Base-by-base conservation (phyloP, 345 rosid species). In the Cardamine chenopodiifolia region DNA sequence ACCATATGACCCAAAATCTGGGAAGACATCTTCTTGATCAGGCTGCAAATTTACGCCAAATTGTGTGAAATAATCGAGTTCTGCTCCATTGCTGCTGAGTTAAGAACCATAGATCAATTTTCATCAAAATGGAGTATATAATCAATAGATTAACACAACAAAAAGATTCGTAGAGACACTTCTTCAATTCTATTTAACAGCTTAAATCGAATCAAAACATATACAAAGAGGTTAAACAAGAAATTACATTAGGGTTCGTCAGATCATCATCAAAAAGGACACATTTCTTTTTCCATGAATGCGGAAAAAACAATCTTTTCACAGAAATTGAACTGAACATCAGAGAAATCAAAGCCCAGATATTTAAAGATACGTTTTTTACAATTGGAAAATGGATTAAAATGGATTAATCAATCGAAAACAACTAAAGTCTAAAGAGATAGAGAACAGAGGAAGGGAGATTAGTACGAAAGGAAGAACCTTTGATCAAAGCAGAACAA, bases 401-500 rank as follows among this genome's bases (percentile, higher is more conserved):
- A 44, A 8, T 25, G 4, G 59, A 66, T 39, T 0, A 39, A 37
- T 25, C 18, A 66, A 49, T 1, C 19, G 7, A 48, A 34, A 71
- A 47, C 14, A 70, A 7, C 9, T 23, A 4, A 62, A 52, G 4
- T 17, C 37, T n/a, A 53, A 14, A 25, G 26, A 48, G 15, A 62
- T 13, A 8, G 47, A 37, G 14, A 72, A 52, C 12, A 62, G 60
- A 49, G 42, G 15, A 34, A 15, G 48, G 22, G 66, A 22, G 31
- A 22, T 12, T 2, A 50, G 47, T 17, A 5, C 3, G 15, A 64
- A 40, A 68, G 63, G 17, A 66, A 7, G 69, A 42, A 76, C 79
- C 79, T 68, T 76, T 76, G 79, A 68, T 76, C 74, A 58, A 76
- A 76, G 39, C 74, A 68, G 42, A 76, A 58, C 58, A 76, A 76